phyloP scores from a whole-genome alignment of 2,329 filamentous ascomycete genomes.

The Kalmusia sp. region DNA sequence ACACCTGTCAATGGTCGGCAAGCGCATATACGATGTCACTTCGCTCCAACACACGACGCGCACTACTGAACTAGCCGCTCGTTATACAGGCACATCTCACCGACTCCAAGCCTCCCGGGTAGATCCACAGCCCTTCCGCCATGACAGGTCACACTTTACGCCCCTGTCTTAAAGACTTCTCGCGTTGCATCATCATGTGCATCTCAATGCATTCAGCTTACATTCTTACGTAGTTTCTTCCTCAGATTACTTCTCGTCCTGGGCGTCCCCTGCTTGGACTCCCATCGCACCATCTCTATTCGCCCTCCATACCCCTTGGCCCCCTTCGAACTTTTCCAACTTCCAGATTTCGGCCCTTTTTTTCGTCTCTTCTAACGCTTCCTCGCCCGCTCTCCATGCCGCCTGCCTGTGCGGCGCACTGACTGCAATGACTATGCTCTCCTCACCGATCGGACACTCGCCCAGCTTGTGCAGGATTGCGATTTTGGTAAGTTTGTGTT shows the following conservation, averaged over 20 bases:
- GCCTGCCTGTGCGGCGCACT: slow-evolving; percentile 82
- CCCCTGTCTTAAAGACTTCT: not conserved
- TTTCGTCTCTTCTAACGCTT: slow-evolving; percentile 87
- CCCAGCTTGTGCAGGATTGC: slow-evolving; percentile 86
- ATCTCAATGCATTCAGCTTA: not conserved
- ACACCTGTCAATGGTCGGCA: not conserved
- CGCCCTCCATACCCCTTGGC: slow-evolving; percentile 82
- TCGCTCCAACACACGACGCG: slow-evolving; percentile 6
- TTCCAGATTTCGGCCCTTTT: slow-evolving; percentile 94
- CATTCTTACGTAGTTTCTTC: not conserved
- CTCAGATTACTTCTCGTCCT: slow-evolving; percentile 9
- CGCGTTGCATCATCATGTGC: not conserved
- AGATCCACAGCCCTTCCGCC: not conserved
- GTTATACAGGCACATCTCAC: not conserved
- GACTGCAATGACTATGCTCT: slow-evolving; percentile 90
- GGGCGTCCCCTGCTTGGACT: slow-evolving; percentile 50
- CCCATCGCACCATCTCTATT: slow-evolving; percentile 77
- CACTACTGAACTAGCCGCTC: not conserved
- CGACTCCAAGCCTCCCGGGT: slow-evolving; percentile 1
- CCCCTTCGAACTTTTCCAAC: slow-evolving; percentile 82
- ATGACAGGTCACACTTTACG: slow-evolving; percentile 2
- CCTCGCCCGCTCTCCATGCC: slow-evolving; percentile 88
- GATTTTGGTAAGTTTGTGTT: slow-evolving; percentile 74
- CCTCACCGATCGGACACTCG: slow-evolving; percentile 85
- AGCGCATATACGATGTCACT: slow-evolving; percentile 12